phyloP scores from a whole-genome alignment of 148 eudicot species.

The Agrostemma githago region DNA sequence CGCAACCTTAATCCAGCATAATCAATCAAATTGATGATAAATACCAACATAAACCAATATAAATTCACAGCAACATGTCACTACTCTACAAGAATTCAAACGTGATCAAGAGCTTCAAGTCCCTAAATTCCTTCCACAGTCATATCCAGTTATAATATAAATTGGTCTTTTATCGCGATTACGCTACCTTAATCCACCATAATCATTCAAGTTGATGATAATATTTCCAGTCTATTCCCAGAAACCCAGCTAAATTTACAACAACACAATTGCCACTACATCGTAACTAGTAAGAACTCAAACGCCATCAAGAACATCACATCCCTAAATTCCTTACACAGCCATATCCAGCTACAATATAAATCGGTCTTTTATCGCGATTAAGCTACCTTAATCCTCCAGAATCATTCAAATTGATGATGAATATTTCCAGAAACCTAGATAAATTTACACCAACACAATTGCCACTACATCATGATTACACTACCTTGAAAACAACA shows the following conservation, averaged over 20 bases:
- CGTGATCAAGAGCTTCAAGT: neutral
- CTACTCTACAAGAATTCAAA: neutral
- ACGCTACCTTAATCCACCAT: neutral
- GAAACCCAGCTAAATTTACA: neutral
- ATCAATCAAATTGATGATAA: too few species aligned
- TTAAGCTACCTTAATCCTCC: neutral
- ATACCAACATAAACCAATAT: too few species aligned
- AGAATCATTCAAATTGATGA: neutral
- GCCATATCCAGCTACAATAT: neutral
- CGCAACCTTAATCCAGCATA: too few species aligned
- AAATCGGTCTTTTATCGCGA: neutral
- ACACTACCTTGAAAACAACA: too few species aligned
- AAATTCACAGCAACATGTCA: too few species aligned
- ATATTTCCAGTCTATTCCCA: neutral
- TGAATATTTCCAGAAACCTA: neutral
- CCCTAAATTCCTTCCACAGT: conserved; percentile 1
- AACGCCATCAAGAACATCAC: neutral
- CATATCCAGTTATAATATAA: neutral
- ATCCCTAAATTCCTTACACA: conserved; percentile 5
- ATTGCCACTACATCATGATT: too few species aligned
- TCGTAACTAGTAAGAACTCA: neutral
- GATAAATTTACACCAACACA: neutral
- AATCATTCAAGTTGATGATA: neutral
- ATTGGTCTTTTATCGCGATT: neutral
- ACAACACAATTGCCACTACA: neutral